These are phyloP conservation scores for Sordariomycetes sp. DNA, from an alignment of 2,329 filamentous ascomycete species.

Conservation along the genomic window DNA sequence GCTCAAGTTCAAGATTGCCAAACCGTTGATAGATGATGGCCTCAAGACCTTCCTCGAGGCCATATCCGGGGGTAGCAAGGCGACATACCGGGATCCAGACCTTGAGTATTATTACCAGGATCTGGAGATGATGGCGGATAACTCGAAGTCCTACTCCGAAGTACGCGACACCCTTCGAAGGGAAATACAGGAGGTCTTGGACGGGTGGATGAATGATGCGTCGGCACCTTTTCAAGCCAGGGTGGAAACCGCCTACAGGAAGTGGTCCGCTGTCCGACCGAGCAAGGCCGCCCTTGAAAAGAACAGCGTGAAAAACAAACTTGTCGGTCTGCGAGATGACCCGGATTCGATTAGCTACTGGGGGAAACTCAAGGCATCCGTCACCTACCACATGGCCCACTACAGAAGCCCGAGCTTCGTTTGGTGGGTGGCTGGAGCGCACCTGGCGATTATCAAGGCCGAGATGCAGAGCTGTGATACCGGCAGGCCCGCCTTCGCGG, in stretches of 20 bases:
- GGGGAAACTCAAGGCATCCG: constrained; percentile 40
- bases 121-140: constrained; percentile 18
- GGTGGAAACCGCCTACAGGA: constrained; percentile 24
- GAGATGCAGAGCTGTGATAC: constrained; percentile 11
- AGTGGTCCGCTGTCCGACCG: constrained; percentile 31
- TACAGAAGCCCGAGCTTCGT: constrained; percentile 17
- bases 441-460: constrained; percentile 13
- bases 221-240: constrained; percentile 9
- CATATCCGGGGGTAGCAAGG: constrained; percentile 5
- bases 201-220: constrained; percentile 19
- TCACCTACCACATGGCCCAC: constrained; percentile 23
- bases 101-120: constrained; percentile 20
- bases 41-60: constrained; percentile 19
- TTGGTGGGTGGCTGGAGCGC: constrained; percentile 37
- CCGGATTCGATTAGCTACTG: constrained; percentile 21
- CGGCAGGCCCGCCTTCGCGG: constrained; percentile 14
- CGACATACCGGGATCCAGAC: constrained; percentile 24
- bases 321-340: constrained; percentile 17
- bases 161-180: constrained; percentile 21
- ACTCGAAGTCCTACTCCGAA: constrained; percentile 15
- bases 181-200: constrained; percentile 17
- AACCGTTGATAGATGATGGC: constrained; percentile 25
- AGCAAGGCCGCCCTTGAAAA: constrained; percentile 11
- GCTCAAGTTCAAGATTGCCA: constrained; percentile 44
- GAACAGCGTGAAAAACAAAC: constrained; percentile 14